Evolutionary conservation across 352 stramenopile genomes (phyloP).

Genomic region (Globisporangium recalcitrans): DNA sequence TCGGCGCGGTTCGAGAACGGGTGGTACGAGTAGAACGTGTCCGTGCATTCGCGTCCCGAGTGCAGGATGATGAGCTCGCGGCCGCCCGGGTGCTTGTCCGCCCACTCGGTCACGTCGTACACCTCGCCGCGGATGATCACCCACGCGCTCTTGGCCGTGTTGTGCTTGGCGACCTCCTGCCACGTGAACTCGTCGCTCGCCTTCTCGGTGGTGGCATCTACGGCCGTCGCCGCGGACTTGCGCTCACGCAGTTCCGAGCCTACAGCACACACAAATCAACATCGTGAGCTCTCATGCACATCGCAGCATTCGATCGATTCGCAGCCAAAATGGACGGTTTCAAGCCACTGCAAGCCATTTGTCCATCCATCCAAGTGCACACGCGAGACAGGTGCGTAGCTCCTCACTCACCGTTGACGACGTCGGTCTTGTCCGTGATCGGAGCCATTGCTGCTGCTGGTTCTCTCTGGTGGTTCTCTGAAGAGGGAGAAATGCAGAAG

Average conservation of each 20-base stretch:
- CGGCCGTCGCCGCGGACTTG: conserved; percentile 25
- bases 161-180: conserved; percentile 94
- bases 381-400: background rate
- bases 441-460: conserved; percentile 9
- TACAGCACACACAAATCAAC: background rate
- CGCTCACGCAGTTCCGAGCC: conserved; percentile 45
- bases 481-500: background rate
- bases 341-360: background rate
- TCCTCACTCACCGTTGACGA: conserved; percentile 5
- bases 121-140: conserved; percentile 92
- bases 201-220: conserved; percentile 10
- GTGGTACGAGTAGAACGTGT: conserved; percentile 91
- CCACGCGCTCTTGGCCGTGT: conserved; percentile 94
- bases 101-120: conserved; percentile 92
- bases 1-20: conserved; percentile 81
- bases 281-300: background rate
- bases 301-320: background rate
- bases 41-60: conserved; percentile 75
- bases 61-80: conserved; percentile 77
- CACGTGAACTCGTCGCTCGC: conserved; percentile 78
- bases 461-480: background rate
- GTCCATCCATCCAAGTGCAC: background rate
- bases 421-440: conserved; percentile 6
- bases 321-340: conserved; percentile 3
- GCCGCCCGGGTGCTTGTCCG: conserved; percentile 78